These are phyloP conservation scores for Saksenaea oblongispora DNA, from an alignment of 371 early-diverging fungal species.

Conservation along the genomic window DNA sequence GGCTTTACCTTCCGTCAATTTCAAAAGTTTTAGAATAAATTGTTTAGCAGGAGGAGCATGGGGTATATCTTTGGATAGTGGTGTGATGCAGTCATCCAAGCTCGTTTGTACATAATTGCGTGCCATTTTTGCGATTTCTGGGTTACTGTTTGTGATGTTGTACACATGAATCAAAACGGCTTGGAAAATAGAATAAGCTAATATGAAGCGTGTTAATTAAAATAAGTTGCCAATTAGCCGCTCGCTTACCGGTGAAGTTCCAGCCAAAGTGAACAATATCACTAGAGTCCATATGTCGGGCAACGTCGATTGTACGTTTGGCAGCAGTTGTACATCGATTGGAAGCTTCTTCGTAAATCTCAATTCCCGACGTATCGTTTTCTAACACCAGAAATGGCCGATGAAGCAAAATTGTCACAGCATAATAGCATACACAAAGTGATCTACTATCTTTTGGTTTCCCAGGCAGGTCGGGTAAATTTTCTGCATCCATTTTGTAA, in stretches of 20 bases:
- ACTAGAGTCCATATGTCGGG: conserved; percentile 27
- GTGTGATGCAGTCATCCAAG: conserved; percentile 32
- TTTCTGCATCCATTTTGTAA: conserved; percentile 16
- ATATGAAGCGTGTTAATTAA: background rate
- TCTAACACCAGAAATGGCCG: conserved; percentile 47
- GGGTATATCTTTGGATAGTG: conserved; percentile 33
- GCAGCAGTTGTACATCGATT: conserved; percentile 54
- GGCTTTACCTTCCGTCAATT: conserved; percentile 17
- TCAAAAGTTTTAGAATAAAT: conserved; percentile 33
- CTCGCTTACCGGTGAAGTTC: conserved; percentile 38
- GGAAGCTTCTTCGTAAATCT: conserved; percentile 23
- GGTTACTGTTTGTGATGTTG: conserved; percentile 34
- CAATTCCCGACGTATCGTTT: conserved; percentile 16
- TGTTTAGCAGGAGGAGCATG: conserved; percentile 32
- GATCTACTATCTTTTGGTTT: conserved; percentile 38
- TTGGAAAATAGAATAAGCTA: conserved; percentile 45
- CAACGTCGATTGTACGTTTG: conserved; percentile 51
- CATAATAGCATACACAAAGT: conserved; percentile 46
- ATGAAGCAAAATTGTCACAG: conserved; percentile 49
- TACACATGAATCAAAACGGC: conserved; percentile 46
- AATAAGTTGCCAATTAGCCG: background rate
- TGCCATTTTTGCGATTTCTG: conserved; percentile 24
- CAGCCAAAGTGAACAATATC: conserved; percentile 42
- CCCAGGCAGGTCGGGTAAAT: background rate
- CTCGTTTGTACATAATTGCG: conserved; percentile 33